A percentile compares a stretch with the other conserved stretches of the same genome.
phyloP scores from a whole-genome alignment of 2,329 filamentous ascomycete species.

The Sporothrix schenckii region DNA sequence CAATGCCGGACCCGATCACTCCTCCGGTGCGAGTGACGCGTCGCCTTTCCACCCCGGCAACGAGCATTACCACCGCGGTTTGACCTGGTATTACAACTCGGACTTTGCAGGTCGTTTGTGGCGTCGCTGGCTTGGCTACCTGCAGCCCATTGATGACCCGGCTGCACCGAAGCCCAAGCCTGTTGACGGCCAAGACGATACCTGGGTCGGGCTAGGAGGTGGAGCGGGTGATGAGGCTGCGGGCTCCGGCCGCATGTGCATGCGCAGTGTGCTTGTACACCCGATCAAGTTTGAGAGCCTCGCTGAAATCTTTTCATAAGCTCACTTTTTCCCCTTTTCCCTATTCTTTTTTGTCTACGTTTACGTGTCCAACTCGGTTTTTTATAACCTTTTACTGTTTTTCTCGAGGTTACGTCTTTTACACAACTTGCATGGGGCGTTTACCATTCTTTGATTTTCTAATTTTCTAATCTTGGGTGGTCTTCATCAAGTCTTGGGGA shows the following conservation, averaged over 20 bases:
- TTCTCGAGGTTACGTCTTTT: slow-evolving; percentile 16
- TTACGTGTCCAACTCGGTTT: background rate
- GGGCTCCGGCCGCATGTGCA: slow-evolving; percentile 69
- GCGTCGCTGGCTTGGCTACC: slow-evolving; percentile 72
- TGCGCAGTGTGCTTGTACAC: slow-evolving; percentile 79
- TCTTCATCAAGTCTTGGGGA: background rate
- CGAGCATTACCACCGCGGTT: slow-evolving; percentile 81
- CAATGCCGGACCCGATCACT: slow-evolving; percentile 72
- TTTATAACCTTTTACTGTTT: slow-evolving; percentile 4
- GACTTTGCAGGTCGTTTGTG: slow-evolving; percentile 77
- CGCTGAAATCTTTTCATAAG: slow-evolving; percentile 31
- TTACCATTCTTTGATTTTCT: slow-evolving; percentile 24
- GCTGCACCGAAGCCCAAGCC: slow-evolving; percentile 23
- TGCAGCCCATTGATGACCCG: slow-evolving; percentile 45
- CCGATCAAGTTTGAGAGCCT: slow-evolving; percentile 70
- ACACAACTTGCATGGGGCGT: slow-evolving; percentile 28
- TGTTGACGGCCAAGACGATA: slow-evolving; percentile 51
- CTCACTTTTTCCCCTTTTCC: slow-evolving; percentile 39
- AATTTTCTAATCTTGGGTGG: slow-evolving; percentile 20
- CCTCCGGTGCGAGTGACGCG: slow-evolving; percentile 58
- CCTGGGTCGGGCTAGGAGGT: slow-evolving; percentile 39
- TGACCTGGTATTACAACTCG: slow-evolving; percentile 83
- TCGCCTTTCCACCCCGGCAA: slow-evolving; percentile 69
- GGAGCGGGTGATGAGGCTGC: slow-evolving; percentile 55
- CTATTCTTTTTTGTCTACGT: background rate